Evolutionary conservation across 2,329 filamentous ascomycete species (phyloP).

Genomic region (Grosmannia huntii): DNA sequence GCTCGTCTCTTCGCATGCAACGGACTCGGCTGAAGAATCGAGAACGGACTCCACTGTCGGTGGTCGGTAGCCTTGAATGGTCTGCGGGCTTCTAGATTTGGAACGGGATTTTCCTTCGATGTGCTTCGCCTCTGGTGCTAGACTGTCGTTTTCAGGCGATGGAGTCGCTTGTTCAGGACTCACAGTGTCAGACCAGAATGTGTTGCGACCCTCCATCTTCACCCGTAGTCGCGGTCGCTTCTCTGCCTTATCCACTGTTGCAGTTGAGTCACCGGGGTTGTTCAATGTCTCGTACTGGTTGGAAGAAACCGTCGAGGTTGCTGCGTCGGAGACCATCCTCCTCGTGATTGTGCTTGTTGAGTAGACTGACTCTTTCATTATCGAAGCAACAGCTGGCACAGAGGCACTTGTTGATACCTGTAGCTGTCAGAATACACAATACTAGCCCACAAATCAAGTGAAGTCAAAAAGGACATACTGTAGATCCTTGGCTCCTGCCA

Average conservation of each 20-base stretch:
- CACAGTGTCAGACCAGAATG: not conserved
- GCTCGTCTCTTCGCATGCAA: not conserved
- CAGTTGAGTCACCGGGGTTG: too few species aligned
- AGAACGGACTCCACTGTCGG: constrained; percentile 9
- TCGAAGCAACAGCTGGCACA: not conserved
- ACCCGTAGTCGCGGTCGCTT: too few species aligned
- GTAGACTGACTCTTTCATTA: not conserved
- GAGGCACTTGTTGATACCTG: not conserved
- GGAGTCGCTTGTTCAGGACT: not conserved
- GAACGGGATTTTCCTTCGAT: not conserved
- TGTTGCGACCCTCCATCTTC: too few species aligned
- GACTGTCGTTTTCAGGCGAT: not conserved
- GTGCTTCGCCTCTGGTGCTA: not conserved
- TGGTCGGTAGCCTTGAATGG: constrained; percentile 1
- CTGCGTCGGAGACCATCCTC: not conserved
- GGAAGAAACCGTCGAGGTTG: not conserved
- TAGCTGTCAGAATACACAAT: not conserved
- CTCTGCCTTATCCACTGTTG: not conserved
- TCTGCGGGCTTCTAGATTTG: not conserved
- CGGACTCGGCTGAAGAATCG: not conserved
- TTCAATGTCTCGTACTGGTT: not conserved
- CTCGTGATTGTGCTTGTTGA: not conserved
- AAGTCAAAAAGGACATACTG: not conserved
- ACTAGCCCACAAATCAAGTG: not conserved
- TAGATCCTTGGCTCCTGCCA: not conserved